Conservation (phyloP, 2,329 filamentous ascomycete species). For the Parascedosporium putredinis region DNA sequence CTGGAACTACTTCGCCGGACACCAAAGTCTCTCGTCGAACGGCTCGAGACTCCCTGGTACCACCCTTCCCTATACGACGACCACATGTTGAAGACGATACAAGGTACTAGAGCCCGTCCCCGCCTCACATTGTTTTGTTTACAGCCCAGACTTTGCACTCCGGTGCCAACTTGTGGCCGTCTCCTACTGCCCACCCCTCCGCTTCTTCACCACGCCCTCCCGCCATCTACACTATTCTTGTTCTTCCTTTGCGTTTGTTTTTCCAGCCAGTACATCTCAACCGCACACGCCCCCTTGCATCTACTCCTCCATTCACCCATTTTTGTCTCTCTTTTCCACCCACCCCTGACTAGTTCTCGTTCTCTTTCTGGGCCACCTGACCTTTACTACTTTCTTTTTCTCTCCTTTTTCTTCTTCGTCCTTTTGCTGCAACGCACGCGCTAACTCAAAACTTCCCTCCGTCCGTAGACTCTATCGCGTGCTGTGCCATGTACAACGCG, state of each 20-base stretch:
- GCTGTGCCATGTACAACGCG: slow-evolving; percentile 41
- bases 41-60: slow-evolving; percentile 41
- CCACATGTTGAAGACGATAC: slow-evolving; percentile 38
- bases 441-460: slow-evolving; percentile 19
- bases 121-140: slow-evolving; percentile 1
- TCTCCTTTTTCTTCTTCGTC: no score
- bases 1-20: slow-evolving; percentile 42
- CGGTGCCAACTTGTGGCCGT: not conserved
- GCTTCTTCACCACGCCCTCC: no score
- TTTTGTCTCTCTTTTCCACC: no score
- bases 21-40: slow-evolving; percentile 34
- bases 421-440: not conserved
- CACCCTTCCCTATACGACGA: slow-evolving; percentile 40
- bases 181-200: no score
- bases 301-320: not conserved
- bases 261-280: no score
- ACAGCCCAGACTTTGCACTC: no score
- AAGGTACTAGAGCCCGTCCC: slow-evolving; percentile 25
- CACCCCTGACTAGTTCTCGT: no score
- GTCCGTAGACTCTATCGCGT: slow-evolving; percentile 31
- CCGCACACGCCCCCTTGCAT: no score
- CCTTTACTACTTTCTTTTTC: no score
- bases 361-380: not conserved
- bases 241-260: no score
- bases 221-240: no score